A percentile compares a stretch with the other conserved stretches of the same genome.
These are phyloP conservation scores for Scenedesmus sp. DNA, from an alignment of 163 green algal species.

Conservation along the genomic window DNA sequence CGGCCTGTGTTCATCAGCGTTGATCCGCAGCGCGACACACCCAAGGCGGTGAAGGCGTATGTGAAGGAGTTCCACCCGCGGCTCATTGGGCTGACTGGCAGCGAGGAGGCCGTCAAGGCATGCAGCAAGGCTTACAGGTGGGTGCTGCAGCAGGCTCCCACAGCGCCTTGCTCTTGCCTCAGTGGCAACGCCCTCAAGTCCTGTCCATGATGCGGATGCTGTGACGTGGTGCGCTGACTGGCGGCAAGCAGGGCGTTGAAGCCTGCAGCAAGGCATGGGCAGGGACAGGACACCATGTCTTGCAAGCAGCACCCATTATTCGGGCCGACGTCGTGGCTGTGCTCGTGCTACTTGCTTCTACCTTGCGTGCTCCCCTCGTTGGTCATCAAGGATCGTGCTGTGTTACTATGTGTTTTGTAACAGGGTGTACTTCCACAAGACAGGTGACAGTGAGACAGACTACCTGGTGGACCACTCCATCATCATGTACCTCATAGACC, in stretches of 20 bases:
- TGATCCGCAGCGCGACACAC: conserved; percentile 93
- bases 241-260: neutral
- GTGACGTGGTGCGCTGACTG: neutral
- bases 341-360: too few species aligned
- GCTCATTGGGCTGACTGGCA: conserved; percentile 95
- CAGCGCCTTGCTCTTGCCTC: neutral
- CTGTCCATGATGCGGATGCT: neutral
- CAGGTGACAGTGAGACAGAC: conserved; percentile 80
- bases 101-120: conserved; percentile 78
- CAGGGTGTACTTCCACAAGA: conserved; percentile 87
- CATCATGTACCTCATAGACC: conserved; percentile 98
- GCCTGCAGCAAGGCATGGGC: neutral
- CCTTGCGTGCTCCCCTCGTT: neutral
- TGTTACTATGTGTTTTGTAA: neutral
- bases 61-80: conserved; percentile 96
- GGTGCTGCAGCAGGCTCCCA: neutral
- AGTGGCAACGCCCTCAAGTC: neutral
- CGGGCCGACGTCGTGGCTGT: neutral
- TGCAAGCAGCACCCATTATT: neutral
- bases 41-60: conserved; percentile 86
- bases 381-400: too few species aligned
- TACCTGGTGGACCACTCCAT: conserved; percentile 99
- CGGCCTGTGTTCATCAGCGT: conserved; percentile 96
- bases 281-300: neutral
- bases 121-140: conserved; percentile 91